Evolutionary conservation across 768 basidiomycete species (phyloP).

Genomic region (Xerocomellus intermedius): DNA sequence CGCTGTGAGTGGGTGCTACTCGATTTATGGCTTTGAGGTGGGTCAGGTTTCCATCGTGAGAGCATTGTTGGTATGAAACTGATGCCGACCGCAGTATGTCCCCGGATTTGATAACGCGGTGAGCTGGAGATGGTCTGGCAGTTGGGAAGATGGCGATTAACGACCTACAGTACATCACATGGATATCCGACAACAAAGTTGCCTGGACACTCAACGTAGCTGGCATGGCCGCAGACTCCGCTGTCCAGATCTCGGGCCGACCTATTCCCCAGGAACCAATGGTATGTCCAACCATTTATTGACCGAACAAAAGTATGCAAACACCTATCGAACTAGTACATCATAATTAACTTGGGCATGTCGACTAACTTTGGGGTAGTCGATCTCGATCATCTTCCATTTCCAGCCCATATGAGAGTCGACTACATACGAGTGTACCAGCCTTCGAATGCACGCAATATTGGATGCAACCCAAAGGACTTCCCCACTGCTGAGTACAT

Average conservation of each 20-base stretch:
- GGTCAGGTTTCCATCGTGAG: constrained; percentile 10
- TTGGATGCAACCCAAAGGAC: constrained; percentile 67
- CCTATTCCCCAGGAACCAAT: constrained; percentile 83
- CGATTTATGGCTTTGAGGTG: constrained; percentile 79
- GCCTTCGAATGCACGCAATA: constrained; percentile 53
- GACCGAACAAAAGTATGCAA: neutral
- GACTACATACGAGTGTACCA: constrained; percentile 77
- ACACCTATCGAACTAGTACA: constrained; percentile 37
- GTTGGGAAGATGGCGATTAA: neutral
- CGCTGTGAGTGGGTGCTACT: constrained; percentile 55
- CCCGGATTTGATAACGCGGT: constrained; percentile 67
- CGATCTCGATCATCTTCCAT: constrained; percentile 50
- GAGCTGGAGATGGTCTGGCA: constrained; percentile 21
- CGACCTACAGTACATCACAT: constrained; percentile 69
- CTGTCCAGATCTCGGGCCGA: constrained; percentile 59
- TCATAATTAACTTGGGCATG: constrained; percentile 59
- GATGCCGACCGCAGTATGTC: constrained; percentile 22
- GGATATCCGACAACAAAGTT: constrained; percentile 66
- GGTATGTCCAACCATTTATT: constrained; percentile 43
- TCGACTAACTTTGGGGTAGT: constrained; percentile 58
- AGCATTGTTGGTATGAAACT: neutral
- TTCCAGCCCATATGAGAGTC: constrained; percentile 48
- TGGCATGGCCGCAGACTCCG: constrained; percentile 62
- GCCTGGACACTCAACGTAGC: constrained; percentile 75
- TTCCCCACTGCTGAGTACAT: constrained; percentile 78